Evolutionary conservation across 2,329 filamentous ascomycete species (phyloP).

Genomic region (Erysiphe pulchra): DNA sequence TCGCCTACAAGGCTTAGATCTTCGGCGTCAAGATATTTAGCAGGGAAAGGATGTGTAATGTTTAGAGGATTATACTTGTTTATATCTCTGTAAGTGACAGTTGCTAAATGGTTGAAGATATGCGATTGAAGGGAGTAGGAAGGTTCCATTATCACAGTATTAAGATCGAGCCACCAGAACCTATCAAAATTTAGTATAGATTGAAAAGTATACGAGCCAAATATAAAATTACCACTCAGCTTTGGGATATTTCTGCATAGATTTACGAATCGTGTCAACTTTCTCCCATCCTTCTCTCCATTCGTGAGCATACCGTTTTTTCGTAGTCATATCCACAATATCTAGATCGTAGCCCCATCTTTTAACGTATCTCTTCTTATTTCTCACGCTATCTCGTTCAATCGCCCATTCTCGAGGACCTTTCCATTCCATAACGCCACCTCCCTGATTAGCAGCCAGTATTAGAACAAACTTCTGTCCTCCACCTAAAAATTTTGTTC

Average conservation of each 20-base stretch:
- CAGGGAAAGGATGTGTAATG: slow-evolving; percentile 58
- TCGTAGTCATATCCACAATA: slow-evolving; percentile 94
- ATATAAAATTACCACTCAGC: slow-evolving; percentile 59
- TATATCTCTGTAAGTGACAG: slow-evolving; percentile 75
- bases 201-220: background rate
- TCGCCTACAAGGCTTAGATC: slow-evolving; percentile 54
- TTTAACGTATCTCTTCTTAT: slow-evolving; percentile 71
- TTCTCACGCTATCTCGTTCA: slow-evolving; percentile 81
- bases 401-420: slow-evolving; percentile 94
- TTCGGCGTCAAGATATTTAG: slow-evolving; percentile 49
- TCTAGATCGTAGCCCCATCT: slow-evolving; percentile 90
- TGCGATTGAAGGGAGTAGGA: slow-evolving; percentile 72
- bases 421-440: slow-evolving; percentile 98
- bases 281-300: slow-evolving; percentile 99
- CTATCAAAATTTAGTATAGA: slow-evolving; percentile 22
- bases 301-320: slow-evolving; percentile 95
- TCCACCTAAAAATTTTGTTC: slow-evolving; percentile 47
- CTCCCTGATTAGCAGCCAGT: slow-evolving; percentile 76
- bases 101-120: slow-evolving; percentile 57
- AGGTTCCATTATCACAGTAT: slow-evolving; percentile 95
- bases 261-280: slow-evolving; percentile 73
- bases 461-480: slow-evolving; percentile 87
- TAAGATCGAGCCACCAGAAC: slow-evolving; percentile 98
- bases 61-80: slow-evolving; percentile 91
- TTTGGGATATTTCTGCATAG: slow-evolving; percentile 78